Base-by-base conservation (phyloP, 768 basidiomycete genomes). In the Lentinula aciculospora region DNA sequence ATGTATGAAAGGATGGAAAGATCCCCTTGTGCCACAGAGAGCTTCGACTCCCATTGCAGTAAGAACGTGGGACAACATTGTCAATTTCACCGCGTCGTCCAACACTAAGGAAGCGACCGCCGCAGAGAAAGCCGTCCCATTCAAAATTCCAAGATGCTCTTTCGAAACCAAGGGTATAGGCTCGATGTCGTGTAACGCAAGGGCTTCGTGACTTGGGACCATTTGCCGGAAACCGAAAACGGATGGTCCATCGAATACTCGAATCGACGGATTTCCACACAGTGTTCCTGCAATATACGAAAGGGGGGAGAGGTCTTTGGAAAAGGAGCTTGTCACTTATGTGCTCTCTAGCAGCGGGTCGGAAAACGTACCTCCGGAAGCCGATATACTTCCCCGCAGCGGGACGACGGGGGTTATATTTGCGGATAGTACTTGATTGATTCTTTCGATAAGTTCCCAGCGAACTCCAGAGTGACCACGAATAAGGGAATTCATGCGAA, bases 381-480 rank as follows among this genome's bases (percentile, higher is more conserved):
- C 85, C 28, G 88, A 90, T 59, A 95, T 87, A 59, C 85, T 90
- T 34, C 90, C 89, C 7, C 92, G 83, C 5, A 95, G 75, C 17
- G 92, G 92, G 17, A 95, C 88, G 15, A 93, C 70, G 0, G 89
- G 88, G 4, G 83, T 89, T 64, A 94, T 80, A 62, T 90, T 83
- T 60, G 83, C 82, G 31, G 75, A 72, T 39, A 95, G 80, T 42
- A 93, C 78, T 19, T 81, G 78, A 59, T 79, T 81, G 83, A 95
- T 92, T 65, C 85, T 84, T 68, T 89, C 78, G 58, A 94, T 81
- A 50, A 94, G 81, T 60, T 86, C 83, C 81, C 85, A 85, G 36
- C 92, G 81, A 12, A 95, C 84, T 32, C 89, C 93, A 21, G 90
- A 92, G 71, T 94, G 93, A 0, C 92, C 92, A 5, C 92, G 86